A percentile compares a stretch with the other conserved stretches of the same genome.
Evolutionary conservation across 2,329 filamentous ascomycete genomes (phyloP).

Genomic region (Penicillium vulpinum): DNA sequence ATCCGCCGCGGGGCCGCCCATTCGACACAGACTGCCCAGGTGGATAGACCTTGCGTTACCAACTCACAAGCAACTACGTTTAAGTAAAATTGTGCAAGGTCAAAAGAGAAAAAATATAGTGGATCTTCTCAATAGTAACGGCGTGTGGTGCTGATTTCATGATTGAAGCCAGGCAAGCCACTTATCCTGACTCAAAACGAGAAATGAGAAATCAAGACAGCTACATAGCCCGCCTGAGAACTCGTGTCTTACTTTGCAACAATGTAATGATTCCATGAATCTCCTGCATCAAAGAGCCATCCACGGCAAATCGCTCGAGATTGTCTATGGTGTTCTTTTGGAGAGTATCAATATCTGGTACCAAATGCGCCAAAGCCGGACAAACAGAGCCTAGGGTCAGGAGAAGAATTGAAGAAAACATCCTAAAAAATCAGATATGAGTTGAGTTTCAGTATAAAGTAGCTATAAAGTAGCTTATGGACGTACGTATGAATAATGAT

Average conservation of each 20-base stretch:
- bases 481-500: conserved; percentile 9
- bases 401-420: conserved; percentile 9
- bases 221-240: conserved; percentile 2
- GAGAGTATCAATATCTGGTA: conserved; percentile 2
- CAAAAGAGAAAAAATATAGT: neutral
- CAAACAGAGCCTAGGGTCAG: conserved; percentile 4
- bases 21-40: neutral
- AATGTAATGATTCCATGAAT: conserved; percentile 5
- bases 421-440: neutral
- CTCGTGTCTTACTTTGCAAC: conserved; percentile 4
- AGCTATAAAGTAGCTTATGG: no score
- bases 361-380: conserved; percentile 1
- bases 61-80: neutral
- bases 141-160: no score
- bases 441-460: no score
- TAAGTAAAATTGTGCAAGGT: no score
- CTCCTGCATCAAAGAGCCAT: conserved; percentile 2
- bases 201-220: neutral
- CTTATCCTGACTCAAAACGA: neutral
- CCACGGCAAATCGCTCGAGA: conserved; percentile 1
- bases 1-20: conserved; percentile 5
- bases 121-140: no score
- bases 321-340: conserved; percentile 2
- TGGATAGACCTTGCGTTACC: neutral
- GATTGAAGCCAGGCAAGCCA: neutral